phyloP scores from a whole-genome alignment of 1,284 basidiomycete species.

The Rhizoctonia solani region DNA sequence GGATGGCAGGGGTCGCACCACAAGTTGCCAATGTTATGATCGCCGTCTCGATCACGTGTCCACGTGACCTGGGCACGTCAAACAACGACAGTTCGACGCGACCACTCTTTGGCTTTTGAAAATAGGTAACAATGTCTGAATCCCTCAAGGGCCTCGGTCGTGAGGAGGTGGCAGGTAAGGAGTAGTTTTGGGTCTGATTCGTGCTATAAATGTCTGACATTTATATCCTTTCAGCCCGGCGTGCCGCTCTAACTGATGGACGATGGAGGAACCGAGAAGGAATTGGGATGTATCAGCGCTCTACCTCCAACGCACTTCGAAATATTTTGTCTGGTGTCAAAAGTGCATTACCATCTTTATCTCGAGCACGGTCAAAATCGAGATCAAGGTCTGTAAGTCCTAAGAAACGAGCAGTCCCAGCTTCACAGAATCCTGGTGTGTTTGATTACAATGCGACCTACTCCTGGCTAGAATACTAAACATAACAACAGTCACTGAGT shows the following conservation, averaged over 20 bases:
- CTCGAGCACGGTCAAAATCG: slow-evolving; percentile 12
- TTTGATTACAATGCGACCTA: not conserved
- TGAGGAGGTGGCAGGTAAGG: slow-evolving; percentile 23
- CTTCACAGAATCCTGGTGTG: not conserved
- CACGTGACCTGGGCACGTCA: not conserved
- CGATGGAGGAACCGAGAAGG: slow-evolving; percentile 32
- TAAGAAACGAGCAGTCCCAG: not conserved
- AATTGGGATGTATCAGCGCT: slow-evolving; percentile 31
- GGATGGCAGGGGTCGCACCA: too few species aligned
- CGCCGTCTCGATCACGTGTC: not conserved
- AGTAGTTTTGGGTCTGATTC: not conserved
- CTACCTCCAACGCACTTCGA: slow-evolving; percentile 28
- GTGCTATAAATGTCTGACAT: not conserved
- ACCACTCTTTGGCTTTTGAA: not conserved
- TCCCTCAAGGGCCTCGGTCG: not conserved
- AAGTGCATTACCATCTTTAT: not conserved
- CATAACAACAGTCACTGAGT: too few species aligned
- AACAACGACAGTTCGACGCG: not conserved
- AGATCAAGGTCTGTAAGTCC: slow-evolving; percentile 25
- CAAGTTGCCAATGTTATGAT: not conserved
- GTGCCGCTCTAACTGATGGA: slow-evolving; percentile 28
- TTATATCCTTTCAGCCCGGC: slow-evolving; percentile 8
- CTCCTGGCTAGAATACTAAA: too few species aligned
- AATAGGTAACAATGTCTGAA: not conserved
- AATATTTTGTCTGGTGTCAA: slow-evolving; percentile 8